Evolutionary conservation across 2,329 filamentous ascomycete genomes (phyloP), one percentile per base, ranked within the genome.

Genomic region (Microcyclospora tardicrescens): DNA sequence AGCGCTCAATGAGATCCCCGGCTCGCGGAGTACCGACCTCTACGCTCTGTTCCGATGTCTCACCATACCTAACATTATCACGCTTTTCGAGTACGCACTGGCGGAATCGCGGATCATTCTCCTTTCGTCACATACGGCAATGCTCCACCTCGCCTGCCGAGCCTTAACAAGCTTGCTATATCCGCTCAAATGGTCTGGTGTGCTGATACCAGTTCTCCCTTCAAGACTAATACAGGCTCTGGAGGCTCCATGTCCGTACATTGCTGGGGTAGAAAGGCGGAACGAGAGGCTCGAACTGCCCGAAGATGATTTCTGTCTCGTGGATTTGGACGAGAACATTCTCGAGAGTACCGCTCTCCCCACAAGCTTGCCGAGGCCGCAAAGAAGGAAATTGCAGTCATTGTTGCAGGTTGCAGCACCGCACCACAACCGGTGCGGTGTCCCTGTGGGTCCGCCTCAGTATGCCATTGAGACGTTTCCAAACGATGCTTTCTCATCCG

Each of bases 101-200:
- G 75, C 84, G 1, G 91, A 98, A 64, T 91, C 87, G 33, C 82
- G 89, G 42, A 95, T 98, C 61, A 94, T 98, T 56, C 79, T 98
- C 48, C 70, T 96, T 14, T 96, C 91, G 8, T 94, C 87, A 2
- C 87, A 98, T 59, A 91, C 89, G 2, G 81, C 86, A 36, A 96
- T 98, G 91, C 72, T 98, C 41, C 86, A 96, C 55, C 73, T 96
- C 33, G 89, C 86, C 28, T 93, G 83, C 53, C 79, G 86, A 59
- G 86, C 89, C n/a, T 67, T 96, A 41, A 74, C 75, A 16, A 86
- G 79, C 58, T 66, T 96, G 34, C 65, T 96, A 13, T 96, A 93
- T 59, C 89, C 87, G 10, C 66, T 95, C 38, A 81, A 84, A 46
- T 96, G 89, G 89, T 76, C 84, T 5, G 91, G 86, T 52, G 85